Evolutionary conservation across 1,139 yeast species (phyloP).

Genomic region (Saccharomyces hybrid): DNA sequence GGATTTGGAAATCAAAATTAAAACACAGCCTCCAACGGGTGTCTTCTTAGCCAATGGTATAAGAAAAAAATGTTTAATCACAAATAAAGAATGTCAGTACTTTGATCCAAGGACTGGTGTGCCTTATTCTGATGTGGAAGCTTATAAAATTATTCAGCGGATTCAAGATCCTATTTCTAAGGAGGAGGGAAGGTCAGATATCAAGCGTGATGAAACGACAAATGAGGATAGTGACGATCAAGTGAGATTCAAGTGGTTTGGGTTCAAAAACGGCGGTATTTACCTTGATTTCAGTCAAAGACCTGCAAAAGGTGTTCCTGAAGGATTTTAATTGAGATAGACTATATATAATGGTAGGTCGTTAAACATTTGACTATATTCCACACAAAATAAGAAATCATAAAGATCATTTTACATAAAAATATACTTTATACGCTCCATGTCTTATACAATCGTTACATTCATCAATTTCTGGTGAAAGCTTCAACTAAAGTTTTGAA

Average conservation of each 20-base stretch:
- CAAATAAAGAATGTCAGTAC: slow-evolving; percentile 74
- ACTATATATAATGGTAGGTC: background rate
- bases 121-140: slow-evolving; percentile 77
- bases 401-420: background rate
- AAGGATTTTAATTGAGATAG: slow-evolving; percentile 44
- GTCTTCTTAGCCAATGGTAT: slow-evolving; percentile 64
- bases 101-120: slow-evolving; percentile 83
- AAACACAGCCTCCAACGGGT: slow-evolving; percentile 68
- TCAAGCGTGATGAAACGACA: background rate
- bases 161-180: slow-evolving; percentile 49
- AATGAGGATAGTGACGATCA: slow-evolving; percentile 14
- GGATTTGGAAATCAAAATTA: slow-evolving; percentile 42
- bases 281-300: slow-evolving; percentile 47
- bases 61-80: slow-evolving; percentile 60
- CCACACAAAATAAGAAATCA: background rate
- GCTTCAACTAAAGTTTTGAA: slow-evolving; percentile 27
- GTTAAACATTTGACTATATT: background rate
- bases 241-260: slow-evolving; percentile 56
- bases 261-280: slow-evolving; percentile 58
- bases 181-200: slow-evolving; percentile 14
- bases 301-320: slow-evolving; percentile 86
- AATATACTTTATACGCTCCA: background rate
- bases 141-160: slow-evolving; percentile 61
- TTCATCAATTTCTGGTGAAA: slow-evolving; percentile 16
- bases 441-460: background rate